Conservation (phyloP, 352 stramenopile genomes). For the Blastocystis sp. region DNA sequence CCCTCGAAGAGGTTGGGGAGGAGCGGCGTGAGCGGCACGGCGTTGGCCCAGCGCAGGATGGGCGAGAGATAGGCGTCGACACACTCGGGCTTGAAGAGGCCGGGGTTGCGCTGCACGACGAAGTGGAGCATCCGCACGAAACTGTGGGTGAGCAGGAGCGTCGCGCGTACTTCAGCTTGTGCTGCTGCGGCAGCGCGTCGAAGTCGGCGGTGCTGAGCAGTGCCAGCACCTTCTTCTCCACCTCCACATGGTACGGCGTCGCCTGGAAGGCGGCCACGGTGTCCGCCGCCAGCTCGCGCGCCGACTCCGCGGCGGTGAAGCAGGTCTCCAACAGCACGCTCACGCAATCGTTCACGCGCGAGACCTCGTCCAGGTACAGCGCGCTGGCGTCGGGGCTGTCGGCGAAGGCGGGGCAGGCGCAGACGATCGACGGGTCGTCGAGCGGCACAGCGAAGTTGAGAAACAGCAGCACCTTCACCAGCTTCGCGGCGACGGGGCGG, state of each 20-base stretch:
- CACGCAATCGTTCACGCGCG: neutral
- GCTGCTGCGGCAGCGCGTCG: neutral
- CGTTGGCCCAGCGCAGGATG: neutral
- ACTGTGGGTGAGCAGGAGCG: neutral
- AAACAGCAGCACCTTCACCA: neutral
- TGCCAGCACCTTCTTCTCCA: neutral
- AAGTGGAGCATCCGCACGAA: neutral
- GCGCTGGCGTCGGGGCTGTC: neutral
- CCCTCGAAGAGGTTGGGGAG: neutral
- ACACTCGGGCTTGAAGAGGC: neutral
- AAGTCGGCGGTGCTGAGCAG: neutral
- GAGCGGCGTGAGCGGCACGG: neutral
- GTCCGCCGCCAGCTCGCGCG: neutral
- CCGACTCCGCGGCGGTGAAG: neutral
- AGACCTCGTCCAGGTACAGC: neutral
- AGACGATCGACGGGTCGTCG: neutral
- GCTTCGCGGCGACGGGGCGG: neutral
- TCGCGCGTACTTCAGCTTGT: neutral
- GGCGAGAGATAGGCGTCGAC: too few relatives aligned
- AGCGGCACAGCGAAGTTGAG: neutral
- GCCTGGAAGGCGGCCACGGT: neutral
- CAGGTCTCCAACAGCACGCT: neutral
- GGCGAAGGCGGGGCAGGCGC: neutral
- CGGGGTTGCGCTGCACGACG: neutral
- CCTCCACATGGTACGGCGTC: neutral